Evolutionary conservation across 2,329 filamentous ascomycete genomes (phyloP).

Genomic region (Xenosphaeropsis pyriputrescens): DNA sequence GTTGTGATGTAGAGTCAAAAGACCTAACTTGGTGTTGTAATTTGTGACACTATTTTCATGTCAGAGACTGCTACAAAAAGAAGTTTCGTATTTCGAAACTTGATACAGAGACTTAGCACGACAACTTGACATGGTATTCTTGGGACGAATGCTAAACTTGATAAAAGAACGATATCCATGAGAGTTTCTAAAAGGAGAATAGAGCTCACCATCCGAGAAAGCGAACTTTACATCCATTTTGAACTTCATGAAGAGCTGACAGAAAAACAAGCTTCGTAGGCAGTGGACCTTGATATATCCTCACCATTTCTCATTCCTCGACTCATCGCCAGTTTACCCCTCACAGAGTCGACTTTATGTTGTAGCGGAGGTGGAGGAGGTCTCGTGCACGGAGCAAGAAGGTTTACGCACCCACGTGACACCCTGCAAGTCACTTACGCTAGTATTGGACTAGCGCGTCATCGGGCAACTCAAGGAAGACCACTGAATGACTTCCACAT

Average conservation of each 20-base stretch:
- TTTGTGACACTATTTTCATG: constrained; percentile 33
- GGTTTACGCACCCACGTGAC: background rate
- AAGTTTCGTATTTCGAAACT: no score
- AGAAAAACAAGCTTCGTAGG: constrained; percentile 13
- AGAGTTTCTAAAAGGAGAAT: constrained; percentile 5
- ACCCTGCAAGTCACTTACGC: background rate
- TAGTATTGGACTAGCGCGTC: background rate
- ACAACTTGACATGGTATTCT: no score
- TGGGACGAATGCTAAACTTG: background rate
- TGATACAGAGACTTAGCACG: no score
- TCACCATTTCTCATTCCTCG: constrained; percentile 4
- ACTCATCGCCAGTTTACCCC: no score
- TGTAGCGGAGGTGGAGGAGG: no score
- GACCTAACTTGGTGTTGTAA: constrained; percentile 41
- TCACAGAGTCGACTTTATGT: no score
- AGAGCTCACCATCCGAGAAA: constrained; percentile 74
- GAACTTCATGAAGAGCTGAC: constrained; percentile 11
- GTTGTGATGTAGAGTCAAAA: constrained; percentile 53
- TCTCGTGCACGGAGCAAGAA: background rate
- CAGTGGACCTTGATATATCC: constrained; percentile 13
- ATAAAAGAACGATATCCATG: constrained; percentile 1
- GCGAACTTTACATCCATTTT: constrained; percentile 55
- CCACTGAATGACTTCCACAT: background rate
- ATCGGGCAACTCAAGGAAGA: background rate
- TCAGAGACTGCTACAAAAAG: no score